Conservation (phyloP, 2,329 filamentous ascomycete species). For the Magnaporthiopsis rhizophila region DNA sequence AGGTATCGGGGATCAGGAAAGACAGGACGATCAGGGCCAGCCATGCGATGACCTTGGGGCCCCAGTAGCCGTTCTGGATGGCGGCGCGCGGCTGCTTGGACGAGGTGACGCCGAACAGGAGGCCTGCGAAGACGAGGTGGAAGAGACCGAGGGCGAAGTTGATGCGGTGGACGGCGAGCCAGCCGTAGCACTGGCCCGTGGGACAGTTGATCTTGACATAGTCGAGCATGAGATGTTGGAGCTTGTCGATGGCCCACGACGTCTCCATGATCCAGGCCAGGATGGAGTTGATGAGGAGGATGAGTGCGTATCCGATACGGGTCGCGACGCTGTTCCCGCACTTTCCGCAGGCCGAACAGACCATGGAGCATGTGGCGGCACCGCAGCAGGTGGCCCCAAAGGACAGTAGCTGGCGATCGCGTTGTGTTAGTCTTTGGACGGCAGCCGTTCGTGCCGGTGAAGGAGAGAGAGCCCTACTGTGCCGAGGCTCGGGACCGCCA, state of each 20-base stretch:
- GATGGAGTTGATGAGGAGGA: conserved; percentile 94
- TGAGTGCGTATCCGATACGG: conserved; percentile 89
- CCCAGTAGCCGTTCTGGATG: conserved; percentile 98
- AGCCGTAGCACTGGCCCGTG: conserved; percentile 86
- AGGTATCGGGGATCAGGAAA: conserved; percentile 89
- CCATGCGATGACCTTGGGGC: conserved; percentile 90
- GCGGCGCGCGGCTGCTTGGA: conserved; percentile 79
- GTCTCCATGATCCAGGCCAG: conserved; percentile 99
- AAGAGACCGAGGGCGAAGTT: conserved; percentile 96
- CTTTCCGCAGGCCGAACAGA: conserved; percentile 93
- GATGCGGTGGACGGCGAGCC: conserved; percentile 93
- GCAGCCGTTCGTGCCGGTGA: neutral
- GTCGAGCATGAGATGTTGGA: conserved; percentile 85
- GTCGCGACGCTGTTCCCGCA: conserved; percentile 97
- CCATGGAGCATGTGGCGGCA: conserved; percentile 90
- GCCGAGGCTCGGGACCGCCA: conserved; percentile 79
- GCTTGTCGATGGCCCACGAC: conserved; percentile 93
- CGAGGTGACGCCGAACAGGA: conserved; percentile 78
- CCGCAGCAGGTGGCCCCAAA: conserved; percentile 89
- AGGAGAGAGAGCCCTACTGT: conserved; percentile 53
- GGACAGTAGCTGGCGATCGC: conserved; percentile 55
- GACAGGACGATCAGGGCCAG: conserved; percentile 77
- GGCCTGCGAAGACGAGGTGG: conserved; percentile 75
- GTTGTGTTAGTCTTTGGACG: neutral
- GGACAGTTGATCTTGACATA: conserved; percentile 94